phyloP scores from a whole-genome alignment of 2,329 filamentous ascomycete species.

The Colletotrichum sp. region DNA sequence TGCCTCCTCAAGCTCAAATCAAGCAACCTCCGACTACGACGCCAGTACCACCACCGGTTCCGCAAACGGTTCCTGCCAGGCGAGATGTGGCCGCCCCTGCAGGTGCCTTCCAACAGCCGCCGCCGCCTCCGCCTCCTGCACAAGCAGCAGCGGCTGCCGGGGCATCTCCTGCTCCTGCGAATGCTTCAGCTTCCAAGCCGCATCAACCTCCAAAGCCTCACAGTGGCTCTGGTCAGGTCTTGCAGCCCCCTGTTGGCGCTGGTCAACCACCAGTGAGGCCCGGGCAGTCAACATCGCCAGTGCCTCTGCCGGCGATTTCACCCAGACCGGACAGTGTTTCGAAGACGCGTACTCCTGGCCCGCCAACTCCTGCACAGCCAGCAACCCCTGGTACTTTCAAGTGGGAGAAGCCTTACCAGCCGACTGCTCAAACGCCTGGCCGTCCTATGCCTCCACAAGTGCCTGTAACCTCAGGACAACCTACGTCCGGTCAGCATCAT shows the following conservation, averaged over 20 bases:
- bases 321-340: conserved; percentile 36
- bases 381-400: conserved; percentile 34
- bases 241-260: conserved; percentile 40
- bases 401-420: conserved; percentile 48
- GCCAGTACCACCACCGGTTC: not conserved
- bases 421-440: conserved; percentile 29
- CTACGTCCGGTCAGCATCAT: conserved; percentile 19
- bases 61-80: not conserved
- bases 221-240: conserved; percentile 33
- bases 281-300: conserved; percentile 20
- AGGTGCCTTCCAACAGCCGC: conserved; percentile 6
- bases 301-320: conserved; percentile 30
- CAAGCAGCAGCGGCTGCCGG: not conserved
- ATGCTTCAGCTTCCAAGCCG: conserved; percentile 29
- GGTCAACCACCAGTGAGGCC: conserved; percentile 31
- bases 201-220: conserved; percentile 37
- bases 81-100: conserved; percentile 6
- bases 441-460: conserved; percentile 16
- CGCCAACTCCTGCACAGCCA: conserved; percentile 27
- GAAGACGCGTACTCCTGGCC: conserved; percentile 35
- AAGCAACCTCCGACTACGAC: not conserved
- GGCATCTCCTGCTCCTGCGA: conserved; percentile 15
- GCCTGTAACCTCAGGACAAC: conserved; percentile 1
- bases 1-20: conserved; percentile 7
- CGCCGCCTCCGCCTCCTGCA: not conserved